Percentiles rank a stretch among this genome's conserved stretches.
phyloP scores from a whole-genome alignment of 2,329 filamentous ascomycete genomes.

The Ophiostoma triangulosporum region DNA sequence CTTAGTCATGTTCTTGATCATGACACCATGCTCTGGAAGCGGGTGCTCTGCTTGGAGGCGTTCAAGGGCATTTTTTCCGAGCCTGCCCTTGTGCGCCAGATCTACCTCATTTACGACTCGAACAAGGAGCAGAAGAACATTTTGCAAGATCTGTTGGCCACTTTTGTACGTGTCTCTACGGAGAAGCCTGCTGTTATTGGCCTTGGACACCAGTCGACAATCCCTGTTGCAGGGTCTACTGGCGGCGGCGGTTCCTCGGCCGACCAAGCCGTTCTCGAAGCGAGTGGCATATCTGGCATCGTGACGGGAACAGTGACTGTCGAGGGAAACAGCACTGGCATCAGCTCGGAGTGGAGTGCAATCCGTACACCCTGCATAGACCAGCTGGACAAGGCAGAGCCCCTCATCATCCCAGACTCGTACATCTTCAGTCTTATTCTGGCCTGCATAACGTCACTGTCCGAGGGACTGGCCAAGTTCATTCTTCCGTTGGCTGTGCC shows the following conservation, averaged over 20 bases:
- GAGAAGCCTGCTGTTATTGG: slow-evolving; percentile 86
- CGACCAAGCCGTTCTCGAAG: slow-evolving; percentile 81
- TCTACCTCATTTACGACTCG: slow-evolving; percentile 70
- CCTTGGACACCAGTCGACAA: slow-evolving; percentile 74
- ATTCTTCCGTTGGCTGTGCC: slow-evolving; percentile 83
- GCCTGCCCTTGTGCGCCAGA: slow-evolving; percentile 59
- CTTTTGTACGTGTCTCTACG: slow-evolving; percentile 82
- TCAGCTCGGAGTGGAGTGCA: slow-evolving; percentile 84
- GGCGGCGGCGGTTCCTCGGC: slow-evolving; percentile 44
- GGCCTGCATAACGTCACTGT: slow-evolving; percentile 78
- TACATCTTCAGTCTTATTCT: slow-evolving; percentile 86
- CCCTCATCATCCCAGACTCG: slow-evolving; percentile 73
- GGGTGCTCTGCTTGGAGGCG: slow-evolving; percentile 81
- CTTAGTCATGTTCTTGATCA: slow-evolving; percentile 80
- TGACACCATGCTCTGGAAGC: slow-evolving; percentile 73
- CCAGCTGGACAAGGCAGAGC: slow-evolving; percentile 81
- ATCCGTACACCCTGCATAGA: slow-evolving; percentile 82
- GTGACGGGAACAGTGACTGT: slow-evolving; percentile 60
- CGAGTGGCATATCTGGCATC: slow-evolving; percentile 74
- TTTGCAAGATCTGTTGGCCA: slow-evolving; percentile 68
- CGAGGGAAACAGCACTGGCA: slow-evolving; percentile 57
- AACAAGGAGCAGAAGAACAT: slow-evolving; percentile 59
- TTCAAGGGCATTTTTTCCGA: slow-evolving; percentile 79
- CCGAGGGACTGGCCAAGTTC: slow-evolving; percentile 85
- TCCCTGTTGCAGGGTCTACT: slow-evolving; percentile 50